Conservation (phyloP, 768 basidiomycete species). For the Mycena floridula region DNA sequence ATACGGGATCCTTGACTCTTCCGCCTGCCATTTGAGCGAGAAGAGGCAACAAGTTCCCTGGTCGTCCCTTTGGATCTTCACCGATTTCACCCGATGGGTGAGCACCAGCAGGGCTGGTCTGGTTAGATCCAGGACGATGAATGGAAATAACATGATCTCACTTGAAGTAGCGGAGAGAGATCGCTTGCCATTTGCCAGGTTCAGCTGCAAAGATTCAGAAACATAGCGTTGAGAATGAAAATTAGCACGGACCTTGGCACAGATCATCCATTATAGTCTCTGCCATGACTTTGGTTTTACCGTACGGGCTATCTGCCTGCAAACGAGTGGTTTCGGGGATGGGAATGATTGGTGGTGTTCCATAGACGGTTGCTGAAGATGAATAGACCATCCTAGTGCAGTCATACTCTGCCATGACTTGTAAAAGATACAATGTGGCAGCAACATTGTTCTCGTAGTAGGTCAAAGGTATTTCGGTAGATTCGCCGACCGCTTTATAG, state of each 20-base stretch:
- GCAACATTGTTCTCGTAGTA: slow-evolving; percentile 95
- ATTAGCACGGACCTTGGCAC: slow-evolving; percentile 54
- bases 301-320: slow-evolving; percentile 88
- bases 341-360: slow-evolving; percentile 85
- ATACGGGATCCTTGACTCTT: slow-evolving; percentile 56
- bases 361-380: slow-evolving; percentile 97
- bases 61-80: slow-evolving; percentile 93
- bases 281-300: slow-evolving; percentile 92
- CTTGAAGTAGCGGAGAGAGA: slow-evolving; percentile 98
- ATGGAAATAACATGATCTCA: slow-evolving; percentile 26
- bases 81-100: slow-evolving; percentile 94
- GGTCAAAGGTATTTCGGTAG: slow-evolving; percentile 83
- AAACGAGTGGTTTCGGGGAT: slow-evolving; percentile 90
- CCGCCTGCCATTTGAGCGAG: slow-evolving; percentile 94
- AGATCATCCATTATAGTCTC: slow-evolving; percentile 89
- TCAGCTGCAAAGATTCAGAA: slow-evolving; percentile 44
- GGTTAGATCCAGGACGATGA: not conserved
- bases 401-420: slow-evolving; percentile 80
- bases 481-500: slow-evolving; percentile 97
- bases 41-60: slow-evolving; percentile 90
- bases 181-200: slow-evolving; percentile 63
- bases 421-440: slow-evolving; percentile 80
- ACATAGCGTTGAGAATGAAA: slow-evolving; percentile 1
- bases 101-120: slow-evolving; percentile 86
- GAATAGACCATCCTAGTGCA: slow-evolving; percentile 92